Conservation (phyloP, 2,329 filamentous ascomycete species). For the Ciborinia camelliae region DNA sequence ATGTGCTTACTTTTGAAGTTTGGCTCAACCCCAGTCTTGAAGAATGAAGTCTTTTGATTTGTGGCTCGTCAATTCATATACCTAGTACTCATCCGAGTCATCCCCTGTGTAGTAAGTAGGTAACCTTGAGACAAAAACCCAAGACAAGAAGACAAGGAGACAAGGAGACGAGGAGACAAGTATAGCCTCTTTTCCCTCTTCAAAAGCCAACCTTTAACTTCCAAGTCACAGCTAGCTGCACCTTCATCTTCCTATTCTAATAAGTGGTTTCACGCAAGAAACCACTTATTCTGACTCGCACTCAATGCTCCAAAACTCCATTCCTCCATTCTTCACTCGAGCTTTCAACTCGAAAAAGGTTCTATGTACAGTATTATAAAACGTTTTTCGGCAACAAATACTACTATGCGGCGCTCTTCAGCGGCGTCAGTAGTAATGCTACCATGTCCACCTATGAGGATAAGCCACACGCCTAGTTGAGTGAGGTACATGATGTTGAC, state of each 20-base stretch:
- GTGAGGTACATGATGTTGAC: constrained; percentile 5
- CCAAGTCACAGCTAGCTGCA: not conserved
- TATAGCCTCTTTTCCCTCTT: constrained; percentile 1
- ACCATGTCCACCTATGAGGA: constrained; percentile 2
- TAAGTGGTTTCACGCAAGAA: not conserved
- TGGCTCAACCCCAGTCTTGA: not conserved
- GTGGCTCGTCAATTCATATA: no score
- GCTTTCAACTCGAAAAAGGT: not conserved
- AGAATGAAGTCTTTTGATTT: constrained; percentile 10
- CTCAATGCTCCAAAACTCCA: no score
- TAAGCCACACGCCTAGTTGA: constrained; percentile 2
- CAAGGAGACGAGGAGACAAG: no score
- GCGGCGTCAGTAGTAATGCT: not conserved
- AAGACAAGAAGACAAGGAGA: no score
- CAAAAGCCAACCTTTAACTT: not conserved
- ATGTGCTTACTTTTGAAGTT: constrained; percentile 13
- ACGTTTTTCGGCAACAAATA: not conserved
- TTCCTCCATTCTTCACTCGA: no score
- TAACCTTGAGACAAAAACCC: not conserved
- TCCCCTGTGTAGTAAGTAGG: not conserved
- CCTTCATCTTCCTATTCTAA: not conserved
- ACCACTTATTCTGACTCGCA: not conserved
- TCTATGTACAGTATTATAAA: no score
- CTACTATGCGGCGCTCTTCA: constrained; percentile 10
- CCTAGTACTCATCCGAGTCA: not conserved